These are phyloP conservation scores for Anthracocystis walkeri DNA, from an alignment of 1,284 basidiomycete species.

Conservation along the genomic window DNA sequence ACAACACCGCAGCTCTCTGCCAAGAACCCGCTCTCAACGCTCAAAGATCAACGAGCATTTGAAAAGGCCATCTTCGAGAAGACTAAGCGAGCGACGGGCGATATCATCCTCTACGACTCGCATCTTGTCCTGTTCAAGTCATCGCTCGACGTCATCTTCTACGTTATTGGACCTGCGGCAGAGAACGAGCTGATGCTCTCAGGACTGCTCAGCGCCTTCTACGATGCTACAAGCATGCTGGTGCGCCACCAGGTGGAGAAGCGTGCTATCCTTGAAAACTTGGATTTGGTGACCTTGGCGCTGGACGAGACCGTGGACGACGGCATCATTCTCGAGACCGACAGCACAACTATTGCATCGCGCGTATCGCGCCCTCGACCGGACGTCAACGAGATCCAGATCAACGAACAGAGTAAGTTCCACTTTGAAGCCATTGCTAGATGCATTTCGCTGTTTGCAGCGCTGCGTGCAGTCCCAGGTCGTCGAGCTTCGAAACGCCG, in stretches of 20 bases:
- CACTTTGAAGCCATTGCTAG: background rate
- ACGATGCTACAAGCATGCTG: constrained; percentile 86
- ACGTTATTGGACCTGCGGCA: constrained; percentile 85
- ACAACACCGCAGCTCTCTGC: constrained; percentile 55
- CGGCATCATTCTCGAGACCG: constrained; percentile 97
- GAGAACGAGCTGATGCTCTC: constrained; percentile 99
- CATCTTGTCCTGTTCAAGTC: constrained; percentile 94
- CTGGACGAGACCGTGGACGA: constrained; percentile 98
- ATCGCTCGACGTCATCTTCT: constrained; percentile 93
- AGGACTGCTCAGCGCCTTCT: constrained; percentile 82
- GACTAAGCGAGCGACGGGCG: constrained; percentile 71
- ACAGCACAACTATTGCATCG: constrained; percentile 92
- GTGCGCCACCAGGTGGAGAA: constrained; percentile 90
- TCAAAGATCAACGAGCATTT: constrained; percentile 94
- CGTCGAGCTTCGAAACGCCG: background rate
- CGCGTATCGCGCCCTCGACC: constrained; percentile 91
- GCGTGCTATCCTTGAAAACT: constrained; percentile 90
- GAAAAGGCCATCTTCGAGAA: constrained; percentile 96
- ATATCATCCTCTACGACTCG: constrained; percentile 92
- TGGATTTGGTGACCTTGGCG: constrained; percentile 91
- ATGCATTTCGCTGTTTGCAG: background rate
- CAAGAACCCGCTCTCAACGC: constrained; percentile 76
- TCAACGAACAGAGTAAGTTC: constrained; percentile 85
- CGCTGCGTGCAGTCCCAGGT: background rate
- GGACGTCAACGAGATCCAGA: constrained; percentile 94